phyloP scores from a whole-genome alignment of 805 yeast species.

The Ogataea ramenticola region DNA sequence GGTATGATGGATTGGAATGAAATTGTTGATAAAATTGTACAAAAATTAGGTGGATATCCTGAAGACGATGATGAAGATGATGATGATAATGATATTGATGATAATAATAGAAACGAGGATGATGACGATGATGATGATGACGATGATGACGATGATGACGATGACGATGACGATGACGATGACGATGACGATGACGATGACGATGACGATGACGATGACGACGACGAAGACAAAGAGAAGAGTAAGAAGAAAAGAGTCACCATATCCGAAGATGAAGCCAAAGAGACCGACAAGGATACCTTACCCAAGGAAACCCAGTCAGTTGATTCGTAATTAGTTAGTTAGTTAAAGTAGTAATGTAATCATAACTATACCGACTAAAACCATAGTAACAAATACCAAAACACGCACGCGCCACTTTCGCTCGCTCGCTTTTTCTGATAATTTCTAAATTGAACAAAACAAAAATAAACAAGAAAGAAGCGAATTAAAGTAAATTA shows the following conservation, averaged over 20 bases:
- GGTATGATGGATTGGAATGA: conserved; percentile 99
- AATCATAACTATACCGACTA: no score
- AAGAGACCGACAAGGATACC: not conserved
- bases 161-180: conserved; percentile 22
- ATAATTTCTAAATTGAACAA: no score
- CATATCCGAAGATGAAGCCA: not conserved
- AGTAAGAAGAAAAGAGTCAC: not conserved
- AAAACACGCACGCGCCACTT: no score
- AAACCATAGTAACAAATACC: no score
- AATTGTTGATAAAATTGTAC: conserved; percentile 45
- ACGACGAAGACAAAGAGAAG: conserved; percentile 9
- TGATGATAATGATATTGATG: conserved; percentile 31
- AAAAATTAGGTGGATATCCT: conserved; percentile 43
- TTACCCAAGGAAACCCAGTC: no score
- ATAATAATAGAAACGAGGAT: conserved; percentile 28
- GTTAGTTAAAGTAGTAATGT: no score
- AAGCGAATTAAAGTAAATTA: no score
- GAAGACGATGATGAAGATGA: conserved; percentile 50
- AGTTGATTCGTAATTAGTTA: no score
- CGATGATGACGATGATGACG: conserved; percentile 16
- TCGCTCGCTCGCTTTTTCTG: no score
- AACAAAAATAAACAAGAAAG: no score
- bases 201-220: conserved; percentile 18
- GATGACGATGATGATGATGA: conserved; percentile 24
- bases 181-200: conserved; percentile 21